Evolutionary conservation across 495 filamentous ascomycete genomes (phyloP), one percentile per base, ranked within the genome.

Genomic region (Aspergillus coremiiformis): DNA sequence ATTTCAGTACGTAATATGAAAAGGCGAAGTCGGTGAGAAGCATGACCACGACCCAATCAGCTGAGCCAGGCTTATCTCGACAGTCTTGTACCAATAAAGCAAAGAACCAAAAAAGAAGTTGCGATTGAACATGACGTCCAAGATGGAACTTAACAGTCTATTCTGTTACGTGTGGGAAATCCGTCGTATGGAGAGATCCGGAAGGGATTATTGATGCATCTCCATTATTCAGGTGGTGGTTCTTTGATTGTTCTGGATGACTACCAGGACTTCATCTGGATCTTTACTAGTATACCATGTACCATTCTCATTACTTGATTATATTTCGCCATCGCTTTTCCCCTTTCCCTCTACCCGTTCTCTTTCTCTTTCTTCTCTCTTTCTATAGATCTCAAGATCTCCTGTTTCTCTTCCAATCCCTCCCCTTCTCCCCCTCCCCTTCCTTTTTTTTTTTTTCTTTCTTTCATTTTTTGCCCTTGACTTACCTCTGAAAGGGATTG

Each of bases 91-190:
- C 24, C 48, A 41, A 51, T 51, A 39, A 41, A 51, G 27, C 44
- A 39, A 44, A 45, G 39, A 49, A 53, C 55, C 55, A 46, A 32
- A 29, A 39, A 19, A 7, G 22, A n/a, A n/a, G n/a, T n/a, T n/a
- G n/a, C 22, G 43, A 35, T 23, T 21, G 48, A 42, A 19, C 35
- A 30, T 42, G 48, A 51, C 48, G 37, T 51, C 48, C 48, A 51
- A 41, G n/a, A n/a, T n/a, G n/a, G n/a, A n/a, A n/a, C n/a, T n/a
- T 37, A 24, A 42, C 20, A 4, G 24, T 27, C 12, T 8, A 51
- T 58, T 59, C 60, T 63, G 56, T 66, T 66, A 66, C 63, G 63
- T 63, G 51, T 61, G 55, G 50, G 42, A 63, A 66, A 62, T 48
- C 30, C 27, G 17, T 26, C 24, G 23, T 30, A 39, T 52, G 58